Percentiles rank a stretch among this genome's conserved stretches.
phyloP scores from a whole-genome alignment of 805 yeast species.

The Starmerella bombicola region DNA sequence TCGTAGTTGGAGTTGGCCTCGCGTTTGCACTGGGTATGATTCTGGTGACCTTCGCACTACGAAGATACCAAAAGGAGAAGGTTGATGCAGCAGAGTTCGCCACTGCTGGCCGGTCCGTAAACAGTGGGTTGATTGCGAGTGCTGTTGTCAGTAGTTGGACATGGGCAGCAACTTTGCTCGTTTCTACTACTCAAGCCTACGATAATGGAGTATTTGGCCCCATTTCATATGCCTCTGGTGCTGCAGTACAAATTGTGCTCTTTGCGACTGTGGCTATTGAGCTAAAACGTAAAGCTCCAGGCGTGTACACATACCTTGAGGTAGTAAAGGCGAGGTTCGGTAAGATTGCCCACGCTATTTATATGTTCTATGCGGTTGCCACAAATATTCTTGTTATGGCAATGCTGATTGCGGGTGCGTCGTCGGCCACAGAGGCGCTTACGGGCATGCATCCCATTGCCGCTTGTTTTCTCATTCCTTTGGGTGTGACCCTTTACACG shows the following conservation, averaged over 20 bases:
- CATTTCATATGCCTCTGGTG: constrained; percentile 81
- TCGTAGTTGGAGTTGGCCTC: constrained; percentile 78
- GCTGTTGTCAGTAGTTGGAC: constrained; percentile 95
- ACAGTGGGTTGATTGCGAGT: constrained; percentile 70
- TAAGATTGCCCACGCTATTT: constrained; percentile 46
- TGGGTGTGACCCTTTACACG: constrained; percentile 65
- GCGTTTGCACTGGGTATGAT: constrained; percentile 60
- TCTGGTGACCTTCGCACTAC: constrained; percentile 52
- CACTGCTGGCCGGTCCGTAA: constrained; percentile 83
- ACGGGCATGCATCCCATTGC: constrained; percentile 80
- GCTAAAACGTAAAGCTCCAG: constrained; percentile 80
- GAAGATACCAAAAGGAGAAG: constrained; percentile 70
- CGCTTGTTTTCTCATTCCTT: constrained; percentile 67
- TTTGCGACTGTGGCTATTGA: constrained; percentile 82
- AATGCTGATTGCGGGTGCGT: constrained; percentile 82
- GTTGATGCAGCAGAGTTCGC: constrained; percentile 89
- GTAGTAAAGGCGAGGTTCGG: constrained; percentile 76
- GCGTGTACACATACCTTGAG: constrained; percentile 83
- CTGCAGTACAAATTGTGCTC: constrained; percentile 72
- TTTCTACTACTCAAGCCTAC: constrained; percentile 69
- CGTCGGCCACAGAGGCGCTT: constrained; percentile 65
- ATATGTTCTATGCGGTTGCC: constrained; percentile 66
- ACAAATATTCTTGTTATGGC: constrained; percentile 86
- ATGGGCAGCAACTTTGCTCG: constrained; percentile 71
- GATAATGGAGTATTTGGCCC: constrained; percentile 69